A percentile compares a stretch with the other conserved stretches of the same genome.
phyloP scores from a whole-genome alignment of 2,329 filamentous ascomycete genomes.

The Zymoseptoria brevis region DNA sequence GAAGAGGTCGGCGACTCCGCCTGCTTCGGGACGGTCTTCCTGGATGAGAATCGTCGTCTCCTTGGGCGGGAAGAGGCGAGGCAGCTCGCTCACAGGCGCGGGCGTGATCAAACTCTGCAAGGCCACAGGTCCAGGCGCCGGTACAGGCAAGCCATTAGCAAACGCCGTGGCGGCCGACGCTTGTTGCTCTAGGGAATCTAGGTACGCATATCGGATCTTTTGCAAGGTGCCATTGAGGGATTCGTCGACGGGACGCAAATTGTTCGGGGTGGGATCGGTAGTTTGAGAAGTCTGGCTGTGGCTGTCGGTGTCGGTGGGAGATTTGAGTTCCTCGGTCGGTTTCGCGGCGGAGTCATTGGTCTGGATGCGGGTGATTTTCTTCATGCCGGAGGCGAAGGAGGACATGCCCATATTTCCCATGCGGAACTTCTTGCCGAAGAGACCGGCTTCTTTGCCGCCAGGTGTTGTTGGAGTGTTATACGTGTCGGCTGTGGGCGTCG shows the following conservation, averaged over 20 bases:
- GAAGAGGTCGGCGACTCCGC: slow-evolving; percentile 74
- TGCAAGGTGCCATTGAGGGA: slow-evolving; percentile 66
- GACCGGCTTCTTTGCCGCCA: slow-evolving; percentile 51
- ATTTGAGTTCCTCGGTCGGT: slow-evolving; percentile 61
- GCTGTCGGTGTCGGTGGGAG: slow-evolving; percentile 37
- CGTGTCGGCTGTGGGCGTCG: slow-evolving; percentile 29
- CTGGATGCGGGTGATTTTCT: slow-evolving; percentile 68
- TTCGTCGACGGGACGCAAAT: slow-evolving; percentile 68
- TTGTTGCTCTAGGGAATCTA: slow-evolving; percentile 53
- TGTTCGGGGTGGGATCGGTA: slow-evolving; percentile 30
- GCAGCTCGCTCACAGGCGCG: slow-evolving; percentile 64
- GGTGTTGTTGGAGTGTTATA: slow-evolving; percentile 26
- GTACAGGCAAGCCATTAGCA: slow-evolving; percentile 27
- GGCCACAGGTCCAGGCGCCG: slow-evolving; percentile 29
- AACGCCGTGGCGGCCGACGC: slow-evolving; percentile 23
- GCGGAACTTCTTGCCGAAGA: slow-evolving; percentile 79
- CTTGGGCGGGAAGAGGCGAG: slow-evolving; percentile 63
- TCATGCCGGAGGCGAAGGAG: slow-evolving; percentile 60
- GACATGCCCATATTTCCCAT: slow-evolving; percentile 42
- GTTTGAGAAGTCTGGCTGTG: slow-evolving; percentile 49
- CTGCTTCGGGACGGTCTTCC: slow-evolving; percentile 55
- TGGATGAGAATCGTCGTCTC: slow-evolving; percentile 58
- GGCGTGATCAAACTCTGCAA: slow-evolving; percentile 60
- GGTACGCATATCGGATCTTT: slow-evolving; percentile 64
- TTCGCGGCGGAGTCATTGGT: slow-evolving; percentile 62